Percentiles rank a stretch among this genome's conserved stretches.
These are phyloP conservation scores for Spencermartinsiella europaea DNA, from an alignment of 805 yeast species.

Conservation along the genomic window DNA sequence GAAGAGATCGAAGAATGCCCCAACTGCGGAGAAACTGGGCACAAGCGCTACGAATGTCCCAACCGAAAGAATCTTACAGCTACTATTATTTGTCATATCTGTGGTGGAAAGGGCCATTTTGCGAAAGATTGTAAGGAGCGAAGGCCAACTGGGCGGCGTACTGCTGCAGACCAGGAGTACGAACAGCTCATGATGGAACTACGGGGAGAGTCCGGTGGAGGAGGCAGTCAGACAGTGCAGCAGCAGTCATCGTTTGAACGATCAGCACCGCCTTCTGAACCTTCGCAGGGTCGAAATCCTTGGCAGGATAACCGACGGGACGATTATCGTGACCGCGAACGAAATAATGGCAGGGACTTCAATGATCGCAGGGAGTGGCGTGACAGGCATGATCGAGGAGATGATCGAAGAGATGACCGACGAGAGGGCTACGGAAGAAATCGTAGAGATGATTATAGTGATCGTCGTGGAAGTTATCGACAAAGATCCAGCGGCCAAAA, in stretches of 20 bases:
- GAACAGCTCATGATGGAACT: constrained; percentile 49
- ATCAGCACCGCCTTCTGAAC: constrained; percentile 1
- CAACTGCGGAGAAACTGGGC: constrained; percentile 63
- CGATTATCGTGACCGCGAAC: constrained; percentile 7
- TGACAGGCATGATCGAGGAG: neutral
- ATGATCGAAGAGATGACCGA: constrained; percentile 2
- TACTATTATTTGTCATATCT: constrained; percentile 61
- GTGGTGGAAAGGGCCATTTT: constrained; percentile 82
- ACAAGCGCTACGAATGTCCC: constrained; percentile 62
- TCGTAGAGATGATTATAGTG: neutral
- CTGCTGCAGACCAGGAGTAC: constrained; percentile 43
- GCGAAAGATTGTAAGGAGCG: constrained; percentile 74
- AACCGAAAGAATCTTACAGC: constrained; percentile 43
- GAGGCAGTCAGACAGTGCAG: neutral
- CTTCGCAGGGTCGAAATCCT: constrained; percentile 1
- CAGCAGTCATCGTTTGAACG: neutral
- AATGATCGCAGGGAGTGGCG: constrained; percentile 1
- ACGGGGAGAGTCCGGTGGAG: constrained; percentile 27
- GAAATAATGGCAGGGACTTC: constrained; percentile 2
- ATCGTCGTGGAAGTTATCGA: constrained; percentile 1
- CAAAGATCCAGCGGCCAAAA: neutral
- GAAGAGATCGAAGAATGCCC: constrained; percentile 62
- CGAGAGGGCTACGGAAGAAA: neutral
- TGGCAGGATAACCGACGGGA: neutral
- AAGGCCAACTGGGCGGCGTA: constrained; percentile 12